These are phyloP conservation scores for Zelonia costaricensis DNA, from an alignment of 208 protist genomes.

Conservation along the genomic window DNA sequence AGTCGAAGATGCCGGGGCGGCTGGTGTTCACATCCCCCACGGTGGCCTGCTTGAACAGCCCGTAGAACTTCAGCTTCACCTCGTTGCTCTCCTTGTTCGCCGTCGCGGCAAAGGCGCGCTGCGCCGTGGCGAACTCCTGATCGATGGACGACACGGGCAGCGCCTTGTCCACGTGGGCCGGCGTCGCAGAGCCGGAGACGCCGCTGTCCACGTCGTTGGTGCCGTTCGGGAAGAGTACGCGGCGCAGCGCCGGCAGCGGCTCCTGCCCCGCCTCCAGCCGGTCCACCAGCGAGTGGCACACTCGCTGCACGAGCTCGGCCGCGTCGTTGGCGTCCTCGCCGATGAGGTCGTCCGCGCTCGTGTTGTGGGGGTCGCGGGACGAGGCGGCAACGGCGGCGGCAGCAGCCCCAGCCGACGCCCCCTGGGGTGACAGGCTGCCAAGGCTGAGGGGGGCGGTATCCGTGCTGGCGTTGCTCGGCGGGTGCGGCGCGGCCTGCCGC, in stretches of 20 bases:
- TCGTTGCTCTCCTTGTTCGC: slow-evolving; percentile 51
- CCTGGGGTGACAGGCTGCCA: no score
- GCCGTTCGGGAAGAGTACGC: slow-evolving; percentile 36
- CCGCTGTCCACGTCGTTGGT: slow-evolving; percentile 6
- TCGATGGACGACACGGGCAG: slow-evolving; percentile 30
- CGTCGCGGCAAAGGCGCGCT: slow-evolving; percentile 49
- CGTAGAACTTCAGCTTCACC: slow-evolving; percentile 88
- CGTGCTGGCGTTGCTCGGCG: no score
- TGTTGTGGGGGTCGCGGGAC: not conserved
- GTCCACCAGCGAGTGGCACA: slow-evolving; percentile 39
- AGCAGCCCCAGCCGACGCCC: no score
- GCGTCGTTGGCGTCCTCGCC: slow-evolving; percentile 30
- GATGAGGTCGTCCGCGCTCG: slow-evolving; percentile 20
- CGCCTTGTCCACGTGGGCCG: slow-evolving; percentile 17
- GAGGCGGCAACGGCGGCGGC: no score
- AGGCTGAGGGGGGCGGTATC: no score
- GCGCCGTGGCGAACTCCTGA: slow-evolving; percentile 57
- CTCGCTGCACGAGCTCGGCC: slow-evolving; percentile 25
- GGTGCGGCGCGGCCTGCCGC: no score
- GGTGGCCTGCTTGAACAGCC: slow-evolving; percentile 88
- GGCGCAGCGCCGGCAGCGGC: slow-evolving; percentile 47
- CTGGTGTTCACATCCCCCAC: slow-evolving; percentile 74
- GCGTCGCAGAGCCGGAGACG: slow-evolving; percentile 1
- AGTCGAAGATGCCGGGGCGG: slow-evolving; percentile 80
- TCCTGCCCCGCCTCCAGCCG: slow-evolving; percentile 52